phyloP scores from a whole-genome alignment of 106 monocot genomes.

The Platanthera zijinensis region DNA sequence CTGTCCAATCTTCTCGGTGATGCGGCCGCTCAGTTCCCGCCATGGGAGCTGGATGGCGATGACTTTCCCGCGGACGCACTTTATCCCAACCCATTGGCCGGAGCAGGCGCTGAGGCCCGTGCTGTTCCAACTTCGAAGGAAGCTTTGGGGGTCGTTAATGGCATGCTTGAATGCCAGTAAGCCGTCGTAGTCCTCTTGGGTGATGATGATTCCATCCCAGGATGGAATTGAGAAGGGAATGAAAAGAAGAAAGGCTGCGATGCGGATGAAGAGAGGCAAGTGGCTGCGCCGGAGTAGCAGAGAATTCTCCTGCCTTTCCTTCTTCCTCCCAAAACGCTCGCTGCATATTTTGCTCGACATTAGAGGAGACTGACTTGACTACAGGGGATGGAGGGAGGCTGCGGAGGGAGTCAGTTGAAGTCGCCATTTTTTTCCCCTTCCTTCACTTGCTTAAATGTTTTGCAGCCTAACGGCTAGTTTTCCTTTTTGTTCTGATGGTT shows the following conservation, averaged over 20 bases:
- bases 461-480: constrained; percentile 6
- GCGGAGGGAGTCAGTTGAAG: not conserved
- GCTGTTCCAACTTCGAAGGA: constrained; percentile 69
- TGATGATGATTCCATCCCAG: constrained; percentile 56
- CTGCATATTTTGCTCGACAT: constrained; percentile 3
- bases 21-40: constrained; percentile 43
- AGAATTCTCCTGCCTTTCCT: not conserved
- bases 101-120: constrained; percentile 69
- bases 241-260: not conserved
- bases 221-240: constrained; percentile 2
- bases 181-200: constrained; percentile 66
- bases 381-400: not conserved
- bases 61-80: constrained; percentile 69
- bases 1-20: constrained; percentile 65
- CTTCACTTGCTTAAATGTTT: not conserved
- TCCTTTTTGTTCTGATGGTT: not conserved
- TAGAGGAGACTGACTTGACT: not conserved
- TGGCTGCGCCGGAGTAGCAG: not conserved
- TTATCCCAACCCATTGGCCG: constrained; percentile 76
- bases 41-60: constrained; percentile 76
- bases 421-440: not conserved
- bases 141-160: constrained; percentile 42
- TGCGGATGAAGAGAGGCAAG: not conserved
- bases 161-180: constrained; percentile 64
- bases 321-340: not conserved